Conservation (phyloP, 352 stramenopile genomes). For the Phytophthora tentaculata region DNA sequence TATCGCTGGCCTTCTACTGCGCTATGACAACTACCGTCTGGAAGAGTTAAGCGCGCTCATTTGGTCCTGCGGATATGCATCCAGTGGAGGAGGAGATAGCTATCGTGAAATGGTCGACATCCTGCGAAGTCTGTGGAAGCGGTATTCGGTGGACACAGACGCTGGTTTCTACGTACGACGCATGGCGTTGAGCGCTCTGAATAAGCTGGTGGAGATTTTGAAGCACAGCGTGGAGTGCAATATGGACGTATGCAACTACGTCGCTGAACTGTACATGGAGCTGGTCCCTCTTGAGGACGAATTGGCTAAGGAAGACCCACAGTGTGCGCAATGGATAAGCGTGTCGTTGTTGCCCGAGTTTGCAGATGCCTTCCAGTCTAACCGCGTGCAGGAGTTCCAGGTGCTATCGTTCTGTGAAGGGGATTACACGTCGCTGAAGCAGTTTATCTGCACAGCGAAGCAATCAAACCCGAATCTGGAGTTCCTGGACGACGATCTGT, state of each 20-base stretch:
- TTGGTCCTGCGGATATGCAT: slow-evolving; percentile 62
- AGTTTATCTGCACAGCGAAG: slow-evolving; percentile 76
- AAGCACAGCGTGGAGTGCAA: slow-evolving; percentile 77
- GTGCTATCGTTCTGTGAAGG: slow-evolving; percentile 67
- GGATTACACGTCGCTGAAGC: slow-evolving; percentile 72
- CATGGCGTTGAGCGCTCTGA: slow-evolving; percentile 76
- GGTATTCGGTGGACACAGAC: slow-evolving; percentile 29
- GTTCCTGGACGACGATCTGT: slow-evolving; percentile 82
- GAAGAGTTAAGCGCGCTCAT: slow-evolving; percentile 73
- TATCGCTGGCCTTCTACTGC: slow-evolving; percentile 65
- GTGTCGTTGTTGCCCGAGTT: slow-evolving; percentile 74
- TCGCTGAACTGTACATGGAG: slow-evolving; percentile 65
- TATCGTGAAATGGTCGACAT: slow-evolving; percentile 59
- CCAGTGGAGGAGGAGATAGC: slow-evolving; percentile 30
- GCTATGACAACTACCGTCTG: slow-evolving; percentile 59
- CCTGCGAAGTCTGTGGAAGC: slow-evolving; percentile 46
- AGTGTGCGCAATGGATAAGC: slow-evolving; percentile 77
- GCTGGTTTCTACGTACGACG: slow-evolving; percentile 63
- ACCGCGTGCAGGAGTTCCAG: slow-evolving; percentile 67
- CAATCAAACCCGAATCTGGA: slow-evolving; percentile 60
- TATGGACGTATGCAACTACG: slow-evolving; percentile 64
- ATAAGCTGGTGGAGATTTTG: slow-evolving; percentile 79
- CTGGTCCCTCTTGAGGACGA: slow-evolving; percentile 71
- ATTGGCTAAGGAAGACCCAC: slow-evolving; percentile 53
- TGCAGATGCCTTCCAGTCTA: slow-evolving; percentile 64